Conservation (phyloP, 176 grass and related monocot genomes). For the Oryza nivara region DNA sequence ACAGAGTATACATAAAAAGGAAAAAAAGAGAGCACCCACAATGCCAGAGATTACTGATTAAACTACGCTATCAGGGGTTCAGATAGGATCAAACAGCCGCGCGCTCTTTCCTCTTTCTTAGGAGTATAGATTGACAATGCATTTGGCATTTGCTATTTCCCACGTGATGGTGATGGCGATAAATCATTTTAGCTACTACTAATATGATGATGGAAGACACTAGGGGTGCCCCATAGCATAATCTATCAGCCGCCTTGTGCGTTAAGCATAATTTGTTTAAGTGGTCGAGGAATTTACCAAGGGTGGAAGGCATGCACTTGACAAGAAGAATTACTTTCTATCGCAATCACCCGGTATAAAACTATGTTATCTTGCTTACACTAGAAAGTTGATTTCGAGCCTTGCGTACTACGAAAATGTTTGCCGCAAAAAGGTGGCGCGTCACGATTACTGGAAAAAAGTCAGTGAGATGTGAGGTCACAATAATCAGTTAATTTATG, state of each 20-base stretch:
- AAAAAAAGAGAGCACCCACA: neutral
- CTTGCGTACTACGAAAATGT: neutral
- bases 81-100: no score
- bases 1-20: no score
- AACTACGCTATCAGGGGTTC: neutral
- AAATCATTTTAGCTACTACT: neutral
- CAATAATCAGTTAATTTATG: neutral
- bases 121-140: neutral
- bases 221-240: neutral
- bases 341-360: slow-evolving; percentile 35
- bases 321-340: neutral
- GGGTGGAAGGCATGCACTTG: slow-evolving; percentile 1
- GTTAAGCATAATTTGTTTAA: neutral
- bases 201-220: neutral
- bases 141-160: neutral
- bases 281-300: neutral
- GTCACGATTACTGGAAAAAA: neutral
- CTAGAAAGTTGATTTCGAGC: neutral
- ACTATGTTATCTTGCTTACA: slow-evolving; percentile 24
- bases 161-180: slow-evolving; percentile 21
- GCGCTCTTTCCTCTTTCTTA: no score
- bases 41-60: neutral
- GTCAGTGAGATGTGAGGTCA: neutral
- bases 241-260: neutral
- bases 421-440: neutral